Evolutionary conservation across 495 filamentous ascomycete genomes (phyloP).

Genomic region (Parathielavia appendiculata): DNA sequence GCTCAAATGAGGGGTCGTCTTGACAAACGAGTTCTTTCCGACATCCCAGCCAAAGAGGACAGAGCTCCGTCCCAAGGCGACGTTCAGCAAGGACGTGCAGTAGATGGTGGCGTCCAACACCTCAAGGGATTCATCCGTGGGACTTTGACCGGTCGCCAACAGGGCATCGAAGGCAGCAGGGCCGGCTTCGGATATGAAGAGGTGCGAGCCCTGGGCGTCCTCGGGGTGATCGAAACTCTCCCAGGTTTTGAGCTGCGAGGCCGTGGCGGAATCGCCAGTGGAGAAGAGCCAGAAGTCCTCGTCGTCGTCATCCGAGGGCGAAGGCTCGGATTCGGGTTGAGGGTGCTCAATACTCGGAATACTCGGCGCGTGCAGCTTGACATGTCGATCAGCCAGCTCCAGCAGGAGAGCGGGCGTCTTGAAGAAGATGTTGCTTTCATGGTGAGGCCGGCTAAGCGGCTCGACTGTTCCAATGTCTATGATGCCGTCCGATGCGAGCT

Average conservation of each 20-base stretch:
- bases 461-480: background rate
- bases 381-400: slow-evolving; percentile 29
- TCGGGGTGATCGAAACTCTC: slow-evolving; percentile 57
- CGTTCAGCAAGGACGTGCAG: slow-evolving; percentile 57
- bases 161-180: slow-evolving; percentile 67
- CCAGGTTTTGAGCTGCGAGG: slow-evolving; percentile 61
- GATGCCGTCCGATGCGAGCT: background rate
- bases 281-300: slow-evolving; percentile 55
- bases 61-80: slow-evolving; percentile 78
- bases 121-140: slow-evolving; percentile 21
- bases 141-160: slow-evolving; percentile 33
- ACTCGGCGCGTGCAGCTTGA: background rate
- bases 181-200: slow-evolving; percentile 76
- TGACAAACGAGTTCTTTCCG: slow-evolving; percentile 52
- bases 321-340: slow-evolving; percentile 6
- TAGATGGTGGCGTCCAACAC: slow-evolving; percentile 47
- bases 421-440: slow-evolving; percentile 38
- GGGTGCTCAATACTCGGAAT: background rate
- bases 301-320: background rate
- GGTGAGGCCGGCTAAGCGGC: background rate
- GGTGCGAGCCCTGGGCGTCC: slow-evolving; percentile 17
- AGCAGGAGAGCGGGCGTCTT: slow-evolving; percentile 35
- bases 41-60: slow-evolving; percentile 68
- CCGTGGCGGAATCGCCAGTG: slow-evolving; percentile 26
- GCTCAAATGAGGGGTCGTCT: slow-evolving; percentile 49